Conservation (phyloP, 2,329 filamentous ascomycete species). For the Tolypocladium cylindrosporum region DNA sequence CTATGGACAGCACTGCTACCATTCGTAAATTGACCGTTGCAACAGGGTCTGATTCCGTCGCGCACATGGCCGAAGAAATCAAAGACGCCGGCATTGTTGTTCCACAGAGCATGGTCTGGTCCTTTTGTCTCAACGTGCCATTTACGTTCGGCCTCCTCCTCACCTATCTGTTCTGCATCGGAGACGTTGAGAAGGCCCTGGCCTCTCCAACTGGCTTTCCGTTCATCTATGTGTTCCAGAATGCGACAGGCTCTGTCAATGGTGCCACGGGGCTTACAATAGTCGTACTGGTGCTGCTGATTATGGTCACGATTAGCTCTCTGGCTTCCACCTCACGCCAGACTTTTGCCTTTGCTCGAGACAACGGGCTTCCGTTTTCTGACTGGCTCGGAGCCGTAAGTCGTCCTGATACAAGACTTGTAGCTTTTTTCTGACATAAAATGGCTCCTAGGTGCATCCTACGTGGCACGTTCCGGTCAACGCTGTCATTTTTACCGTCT, state of each 20-base stretch:
- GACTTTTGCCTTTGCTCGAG: slow-evolving; percentile 21
- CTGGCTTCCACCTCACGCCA: slow-evolving; percentile 19
- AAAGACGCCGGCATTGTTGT: slow-evolving; percentile 9
- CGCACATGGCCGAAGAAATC: slow-evolving; percentile 10
- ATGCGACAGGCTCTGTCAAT: slow-evolving; percentile 9
- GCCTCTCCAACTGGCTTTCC: slow-evolving; percentile 11
- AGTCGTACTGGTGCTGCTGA: slow-evolving; percentile 14
- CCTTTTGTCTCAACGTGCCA: slow-evolving; percentile 9
- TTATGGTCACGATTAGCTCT: slow-evolving; percentile 15
- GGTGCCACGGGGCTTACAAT: slow-evolving; percentile 15
- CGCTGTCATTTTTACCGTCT: slow-evolving; percentile 17
- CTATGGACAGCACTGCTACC: no score
- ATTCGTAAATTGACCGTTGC: neutral
- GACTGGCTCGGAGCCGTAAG: slow-evolving; percentile 7
- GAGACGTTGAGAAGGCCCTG: slow-evolving; percentile 5
- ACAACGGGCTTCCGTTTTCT: slow-evolving; percentile 18
- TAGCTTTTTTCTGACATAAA: neutral
- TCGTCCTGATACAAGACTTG: neutral
- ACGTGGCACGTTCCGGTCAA: slow-evolving; percentile 20
- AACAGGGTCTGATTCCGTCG: slow-evolving; percentile 7
- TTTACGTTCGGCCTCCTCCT: slow-evolving; percentile 13
- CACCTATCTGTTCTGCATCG: slow-evolving; percentile 12
- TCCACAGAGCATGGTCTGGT: slow-evolving; percentile 8
- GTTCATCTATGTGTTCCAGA: slow-evolving; percentile 18
- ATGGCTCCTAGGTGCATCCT: slow-evolving; percentile 3